phyloP scores from a whole-genome alignment of 805 yeast genomes.

The Phaffomyces opuntiae region DNA sequence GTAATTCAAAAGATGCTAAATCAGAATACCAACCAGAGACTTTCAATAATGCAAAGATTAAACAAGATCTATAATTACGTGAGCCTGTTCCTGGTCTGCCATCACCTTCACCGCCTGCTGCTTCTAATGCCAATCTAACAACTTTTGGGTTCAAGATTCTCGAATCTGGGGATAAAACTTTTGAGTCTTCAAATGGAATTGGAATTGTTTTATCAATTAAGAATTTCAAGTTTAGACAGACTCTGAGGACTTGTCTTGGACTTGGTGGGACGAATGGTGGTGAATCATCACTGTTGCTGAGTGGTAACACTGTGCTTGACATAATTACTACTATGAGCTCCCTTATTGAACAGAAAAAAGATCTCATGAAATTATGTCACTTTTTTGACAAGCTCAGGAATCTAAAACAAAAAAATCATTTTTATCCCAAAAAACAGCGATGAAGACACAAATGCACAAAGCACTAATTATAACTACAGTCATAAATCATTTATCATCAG shows the following conservation, averaged over 20 bases:
- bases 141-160: slow-evolving; percentile 53
- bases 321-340: background rate
- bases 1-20: slow-evolving; percentile 51
- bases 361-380: too few relatives aligned
- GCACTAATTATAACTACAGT: too few relatives aligned
- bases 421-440: too few relatives aligned
- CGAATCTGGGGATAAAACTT: slow-evolving; percentile 49
- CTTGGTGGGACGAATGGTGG: slow-evolving; percentile 34
- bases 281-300: background rate
- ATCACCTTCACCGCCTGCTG: slow-evolving; percentile 75
- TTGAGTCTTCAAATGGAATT: slow-evolving; percentile 44
- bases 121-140: slow-evolving; percentile 52
- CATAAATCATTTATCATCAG: too few relatives aligned
- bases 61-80: slow-evolving; percentile 56
- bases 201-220: slow-evolving; percentile 71
- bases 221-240: slow-evolving; percentile 66
- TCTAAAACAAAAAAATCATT: too few relatives aligned
- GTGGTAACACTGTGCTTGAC: background rate
- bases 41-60: slow-evolving; percentile 64
- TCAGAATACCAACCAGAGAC: slow-evolving; percentile 76
- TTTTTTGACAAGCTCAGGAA: too few relatives aligned
- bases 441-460: too few relatives aligned
- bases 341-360: too few relatives aligned
- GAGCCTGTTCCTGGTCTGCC: slow-evolving; percentile 48
- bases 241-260: slow-evolving; percentile 59